Evolutionary conservation across 2,329 filamentous ascomycete species (phyloP).

Genomic region (Stagonosporopsis chrysanthemi): DNA sequence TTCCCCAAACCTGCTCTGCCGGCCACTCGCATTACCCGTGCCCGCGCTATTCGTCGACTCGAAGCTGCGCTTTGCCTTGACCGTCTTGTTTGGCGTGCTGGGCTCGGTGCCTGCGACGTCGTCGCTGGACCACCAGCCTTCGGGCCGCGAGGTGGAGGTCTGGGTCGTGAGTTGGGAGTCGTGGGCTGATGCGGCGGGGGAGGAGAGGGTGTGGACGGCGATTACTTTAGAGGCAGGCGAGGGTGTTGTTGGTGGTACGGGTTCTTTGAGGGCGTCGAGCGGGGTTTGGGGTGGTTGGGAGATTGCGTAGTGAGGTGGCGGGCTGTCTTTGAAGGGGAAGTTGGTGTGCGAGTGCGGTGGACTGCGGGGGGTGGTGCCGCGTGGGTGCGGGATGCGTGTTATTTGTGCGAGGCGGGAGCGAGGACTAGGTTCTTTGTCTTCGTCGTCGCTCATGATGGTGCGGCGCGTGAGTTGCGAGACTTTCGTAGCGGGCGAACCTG

Average conservation of each 20-base stretch:
- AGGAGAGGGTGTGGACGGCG: slow-evolving; percentile 22
- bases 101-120: slow-evolving; percentile 46
- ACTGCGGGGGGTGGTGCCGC: slow-evolving; percentile 18
- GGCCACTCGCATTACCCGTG: slow-evolving; percentile 15
- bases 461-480: slow-evolving; percentile 15
- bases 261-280: slow-evolving; percentile 2
- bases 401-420: slow-evolving; percentile 25
- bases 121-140: slow-evolving; percentile 51
- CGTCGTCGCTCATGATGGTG: slow-evolving; percentile 9
- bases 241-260: background rate
- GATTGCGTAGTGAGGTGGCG: background rate
- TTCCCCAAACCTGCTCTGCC: slow-evolving; percentile 37
- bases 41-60: slow-evolving; percentile 43
- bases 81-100: slow-evolving; percentile 22
- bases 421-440: slow-evolving; percentile 16
- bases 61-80: slow-evolving; percentile 27
- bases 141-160: slow-evolving; percentile 44
- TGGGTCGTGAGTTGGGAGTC: slow-evolving; percentile 40
- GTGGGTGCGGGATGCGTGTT: slow-evolving; percentile 30
- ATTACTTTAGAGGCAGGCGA: slow-evolving; percentile 14
- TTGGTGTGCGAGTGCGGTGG: slow-evolving; percentile 18
- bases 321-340: slow-evolving; percentile 26
- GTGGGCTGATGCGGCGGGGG: slow-evolving; percentile 28
- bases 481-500: slow-evolving; percentile 14
- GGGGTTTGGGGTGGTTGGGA: background rate